These are phyloP conservation scores for Taxawa tesnikishii DNA, from an alignment of 2,329 filamentous ascomycete species.

Conservation along the genomic window DNA sequence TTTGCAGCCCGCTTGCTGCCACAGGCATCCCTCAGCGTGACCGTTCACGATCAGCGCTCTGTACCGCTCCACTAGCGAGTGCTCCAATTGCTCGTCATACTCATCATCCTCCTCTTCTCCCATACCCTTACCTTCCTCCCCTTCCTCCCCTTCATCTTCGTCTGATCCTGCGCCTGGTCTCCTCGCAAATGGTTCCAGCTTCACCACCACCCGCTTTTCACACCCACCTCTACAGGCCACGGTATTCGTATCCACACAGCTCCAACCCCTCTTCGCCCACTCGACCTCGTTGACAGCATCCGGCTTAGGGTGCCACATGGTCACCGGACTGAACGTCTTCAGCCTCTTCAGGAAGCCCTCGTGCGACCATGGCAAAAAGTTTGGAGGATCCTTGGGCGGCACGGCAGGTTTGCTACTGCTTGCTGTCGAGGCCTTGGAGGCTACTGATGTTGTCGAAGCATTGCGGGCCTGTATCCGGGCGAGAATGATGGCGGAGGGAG, in stretches of 20 bases:
- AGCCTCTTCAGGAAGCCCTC: slow-evolving; percentile 69
- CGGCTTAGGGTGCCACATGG: slow-evolving; percentile 88
- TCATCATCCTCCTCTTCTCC: slow-evolving; percentile 12
- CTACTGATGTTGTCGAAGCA: slow-evolving; percentile 3
- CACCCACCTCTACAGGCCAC: slow-evolving; percentile 75
- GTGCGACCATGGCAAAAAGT: slow-evolving; percentile 79
- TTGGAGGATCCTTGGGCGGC: slow-evolving; percentile 33
- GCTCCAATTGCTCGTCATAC: slow-evolving; percentile 25
- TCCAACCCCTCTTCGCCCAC: slow-evolving; percentile 91
- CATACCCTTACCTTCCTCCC: slow-evolving; percentile 12
- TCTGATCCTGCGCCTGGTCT: slow-evolving; percentile 1
- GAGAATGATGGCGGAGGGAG: slow-evolving; percentile 11
- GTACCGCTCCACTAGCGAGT: slow-evolving; percentile 67
- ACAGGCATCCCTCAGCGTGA: slow-evolving; percentile 73
- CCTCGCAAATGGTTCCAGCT: slow-evolving; percentile 21
- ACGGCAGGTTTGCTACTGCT: neutral
- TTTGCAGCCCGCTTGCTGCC: slow-evolving; percentile 80
- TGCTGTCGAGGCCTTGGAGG: slow-evolving; percentile 2
- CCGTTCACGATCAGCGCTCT: slow-evolving; percentile 57
- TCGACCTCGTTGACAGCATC: slow-evolving; percentile 75
- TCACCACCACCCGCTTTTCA: slow-evolving; percentile 71
- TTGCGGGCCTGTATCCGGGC: slow-evolving; percentile 6
- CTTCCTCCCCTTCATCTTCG: slow-evolving; percentile 12
- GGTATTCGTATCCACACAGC: slow-evolving; percentile 69
- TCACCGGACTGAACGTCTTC: slow-evolving; percentile 81